Evolutionary conservation across 768 basidiomycete species (phyloP), one percentile per base, ranked within the genome.

Genomic region (Termitomyces sp.): DNA sequence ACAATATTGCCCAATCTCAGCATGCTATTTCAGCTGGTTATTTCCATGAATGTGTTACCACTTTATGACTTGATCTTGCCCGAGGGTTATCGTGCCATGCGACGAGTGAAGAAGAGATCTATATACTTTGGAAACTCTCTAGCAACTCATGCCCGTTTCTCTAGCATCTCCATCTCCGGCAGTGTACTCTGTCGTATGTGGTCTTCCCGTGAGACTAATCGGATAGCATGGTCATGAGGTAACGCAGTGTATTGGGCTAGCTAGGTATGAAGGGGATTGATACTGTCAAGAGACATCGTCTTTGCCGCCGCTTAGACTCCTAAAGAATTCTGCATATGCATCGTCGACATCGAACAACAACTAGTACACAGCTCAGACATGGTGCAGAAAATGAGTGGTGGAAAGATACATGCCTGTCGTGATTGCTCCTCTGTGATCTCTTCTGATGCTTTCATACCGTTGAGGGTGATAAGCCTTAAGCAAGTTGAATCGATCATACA

Each of bases 301-400:
- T 62, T 77, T 76, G 20, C 74, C 74, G 14, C 76, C 76, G 59
- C 79, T 84, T 54, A 93, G 68, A 74, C 89, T 91, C 57, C 87
- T 76, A 80, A 94, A 93, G 76, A 94, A 95, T 72, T 96, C 91
- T 18, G 91, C 89, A 68, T 98, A 98, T 0, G 96, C 95, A 66
- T 96, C 87, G 65, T 98, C 95, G 55, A 97, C 92, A 67, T 98
- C 96, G 68, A 98, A 98, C n/a, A 93, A 78, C 61, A 98, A 79
- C 92, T 97, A 38, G 28, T 54, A 44, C 14, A 61, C 2, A 2
- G 26, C 1, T 55, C 26, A 48, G 28, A 2, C 30, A 44, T 57
- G 26, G 38, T n/a, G 10, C 23, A 23, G 51, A 52, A 8, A 20
- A 26, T 7, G 12, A 55, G 1, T 20, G 32, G 2, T 12, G 49